Evolutionary conservation across 768 basidiomycete species (phyloP), one percentile per base, ranked within the genome.

Genomic region (Suillus weaverae): DNA sequence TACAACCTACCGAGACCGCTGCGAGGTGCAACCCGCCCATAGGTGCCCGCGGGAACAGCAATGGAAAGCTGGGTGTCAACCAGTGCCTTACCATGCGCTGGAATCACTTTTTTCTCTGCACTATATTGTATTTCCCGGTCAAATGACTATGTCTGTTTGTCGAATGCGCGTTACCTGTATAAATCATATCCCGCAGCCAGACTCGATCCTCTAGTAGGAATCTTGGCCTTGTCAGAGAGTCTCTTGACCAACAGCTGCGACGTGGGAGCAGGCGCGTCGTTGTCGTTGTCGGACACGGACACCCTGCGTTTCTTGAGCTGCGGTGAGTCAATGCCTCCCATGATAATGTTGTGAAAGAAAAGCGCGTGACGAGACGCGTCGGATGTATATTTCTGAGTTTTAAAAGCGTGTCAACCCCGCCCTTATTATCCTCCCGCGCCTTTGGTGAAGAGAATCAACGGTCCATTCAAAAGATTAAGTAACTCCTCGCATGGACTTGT

Each of bases 181-280:
- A 99, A 81, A 76, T 99, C 97, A 73, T 99, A 97, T 6, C 97
- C 97, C 1, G 97, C 97, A 2, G 97, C 86, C 57, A 95, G 81
- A 2, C 87, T 77, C 3, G 92, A 94, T 1, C 97, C 97, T 59
- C 94, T 86, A 11, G 92, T 95, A 3, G 97, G 97, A 26, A 94
- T 73, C 67, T 75, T 90, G 32, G 93, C 97, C 71, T 89, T 91
- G 20, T 87, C 85, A 3, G 92, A 94, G 43, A 91, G 87, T 39
- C 88, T 86, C 73, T 97, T 97, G 73, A 99, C 85, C 62, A 94
- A 86, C 22, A 98, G 85, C 54, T 83, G 83, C 1, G 81, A 70
- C 9, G 76, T 71, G 54, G 84, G 83, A 4, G 81, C 76, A 16
- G 66, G 44, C 11, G 78, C 60, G 7, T 81, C 67, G 16, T 68